A percentile compares a stretch with the other conserved stretches of the same genome.
These are phyloP conservation scores for Sutorius eximius DNA, from an alignment of 1,284 basidiomycete species.

Conservation along the genomic window DNA sequence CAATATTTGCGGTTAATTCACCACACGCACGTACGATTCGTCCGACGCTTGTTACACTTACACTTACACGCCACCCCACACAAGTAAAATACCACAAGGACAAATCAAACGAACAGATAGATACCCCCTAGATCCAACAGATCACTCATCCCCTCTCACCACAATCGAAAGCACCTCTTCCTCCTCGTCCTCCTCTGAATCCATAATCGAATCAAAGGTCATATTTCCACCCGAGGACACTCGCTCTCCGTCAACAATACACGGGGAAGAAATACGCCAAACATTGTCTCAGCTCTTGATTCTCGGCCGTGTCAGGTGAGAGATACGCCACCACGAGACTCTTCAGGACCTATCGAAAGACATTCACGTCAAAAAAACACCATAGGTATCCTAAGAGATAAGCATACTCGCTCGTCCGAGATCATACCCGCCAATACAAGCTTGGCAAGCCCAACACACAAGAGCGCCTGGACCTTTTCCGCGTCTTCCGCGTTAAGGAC, in stretches of 20 bases:
- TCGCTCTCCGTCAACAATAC: slow-evolving; percentile 52
- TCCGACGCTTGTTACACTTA: too few species aligned
- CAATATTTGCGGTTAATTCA: too few species aligned
- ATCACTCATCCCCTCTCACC: slow-evolving; percentile 3
- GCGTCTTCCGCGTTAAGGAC: slow-evolving; percentile 76
- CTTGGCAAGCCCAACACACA: slow-evolving; percentile 87
- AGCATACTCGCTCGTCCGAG: slow-evolving; percentile 66
- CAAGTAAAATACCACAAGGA: background rate
- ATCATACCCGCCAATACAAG: slow-evolving; percentile 86
- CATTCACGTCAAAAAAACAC: background rate
- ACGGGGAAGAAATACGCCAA: slow-evolving; percentile 96
- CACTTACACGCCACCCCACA: too few species aligned
- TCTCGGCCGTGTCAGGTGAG: slow-evolving; percentile 82
- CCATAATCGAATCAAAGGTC: slow-evolving; percentile 31
- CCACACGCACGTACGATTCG: too few species aligned
- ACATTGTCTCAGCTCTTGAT: slow-evolving; percentile 89
- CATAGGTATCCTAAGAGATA: background rate
- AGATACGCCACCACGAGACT: slow-evolving; percentile 84
- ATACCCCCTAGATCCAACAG: background rate
- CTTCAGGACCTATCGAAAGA: slow-evolving; percentile 62
- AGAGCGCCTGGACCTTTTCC: slow-evolving; percentile 74
- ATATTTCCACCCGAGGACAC: slow-evolving; percentile 4
- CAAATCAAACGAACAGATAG: background rate
- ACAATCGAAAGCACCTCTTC: slow-evolving; percentile 40
- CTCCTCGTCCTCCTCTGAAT: slow-evolving; percentile 29